Evolutionary conservation across 306 rosid genomes (phyloP).

Genomic region (Prunus persica): Prunus_persica_NCBIv2 NC_034016.1:21208501-21209000

Average conservation of each 20-base stretch:
- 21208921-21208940: no score
- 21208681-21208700: not conserved
- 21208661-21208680: not conserved
- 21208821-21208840: not conserved
- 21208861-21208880: no score
- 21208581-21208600: not conserved
- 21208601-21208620: constrained; percentile 5
- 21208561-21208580: constrained; percentile 5
- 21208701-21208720: not conserved
- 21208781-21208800: constrained; percentile 17
- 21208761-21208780: not conserved
- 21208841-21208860: not conserved
- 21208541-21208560: not conserved
- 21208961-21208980: rapidly evolving
- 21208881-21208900: no score
- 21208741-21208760: not conserved
- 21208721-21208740: not conserved
- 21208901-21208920: not conserved
- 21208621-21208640: not conserved
- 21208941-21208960: no score
- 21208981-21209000: no score
- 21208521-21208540: not conserved
- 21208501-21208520: constrained; percentile 10
- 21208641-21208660: not conserved
- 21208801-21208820: constrained; percentile 21